A percentile compares a stretch with the other conserved stretches of the same genome.
phyloP scores from a whole-genome alignment of 1,284 basidiomycete species.

The Boletellus deceptivus region DNA sequence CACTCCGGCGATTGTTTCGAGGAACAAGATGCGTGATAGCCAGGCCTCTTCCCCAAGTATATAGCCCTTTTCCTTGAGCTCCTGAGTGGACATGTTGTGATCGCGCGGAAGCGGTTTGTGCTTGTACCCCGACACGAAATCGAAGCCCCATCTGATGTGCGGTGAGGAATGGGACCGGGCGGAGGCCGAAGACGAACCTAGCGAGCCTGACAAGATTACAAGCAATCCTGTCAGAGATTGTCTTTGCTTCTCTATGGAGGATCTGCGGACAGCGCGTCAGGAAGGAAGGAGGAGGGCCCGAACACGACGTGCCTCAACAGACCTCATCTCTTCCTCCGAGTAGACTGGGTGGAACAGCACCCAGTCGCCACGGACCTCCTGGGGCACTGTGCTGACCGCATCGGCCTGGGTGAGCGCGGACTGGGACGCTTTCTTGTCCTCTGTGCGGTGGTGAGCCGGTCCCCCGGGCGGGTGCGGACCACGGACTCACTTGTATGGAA shows the following conservation, averaged over 20 bases:
- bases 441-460: conserved; percentile 13
- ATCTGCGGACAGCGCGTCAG: conserved; percentile 45
- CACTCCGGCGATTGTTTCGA: conserved; percentile 90
- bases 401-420: conserved; percentile 21
- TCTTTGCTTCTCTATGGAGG: conserved; percentile 65
- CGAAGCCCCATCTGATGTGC: conserved; percentile 58
- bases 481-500: conserved; percentile 24
- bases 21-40: conserved; percentile 84
- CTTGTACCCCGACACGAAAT: conserved; percentile 79
- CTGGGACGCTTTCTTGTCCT: conserved; percentile 24
- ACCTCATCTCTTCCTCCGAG: conserved; percentile 71
- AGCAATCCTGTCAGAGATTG: conserved; percentile 72
- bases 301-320: conserved; percentile 55
- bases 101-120: conserved; percentile 63
- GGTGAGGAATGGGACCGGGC: conserved; percentile 5
- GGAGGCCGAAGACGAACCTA: conserved; percentile 38
- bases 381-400: conserved; percentile 45
- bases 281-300: not conserved
- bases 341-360: conserved; percentile 85
- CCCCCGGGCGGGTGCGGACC: not conserved
- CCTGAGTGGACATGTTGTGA: conserved; percentile 60
- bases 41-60: conserved; percentile 74
- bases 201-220: conserved; percentile 58
- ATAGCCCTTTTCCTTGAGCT: conserved; percentile 72
- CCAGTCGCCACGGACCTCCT: conserved; percentile 68